These are phyloP conservation scores for Fusarium scirpi DNA, from an alignment of 2,329 filamentous ascomycete species.

Conservation along the genomic window DNA sequence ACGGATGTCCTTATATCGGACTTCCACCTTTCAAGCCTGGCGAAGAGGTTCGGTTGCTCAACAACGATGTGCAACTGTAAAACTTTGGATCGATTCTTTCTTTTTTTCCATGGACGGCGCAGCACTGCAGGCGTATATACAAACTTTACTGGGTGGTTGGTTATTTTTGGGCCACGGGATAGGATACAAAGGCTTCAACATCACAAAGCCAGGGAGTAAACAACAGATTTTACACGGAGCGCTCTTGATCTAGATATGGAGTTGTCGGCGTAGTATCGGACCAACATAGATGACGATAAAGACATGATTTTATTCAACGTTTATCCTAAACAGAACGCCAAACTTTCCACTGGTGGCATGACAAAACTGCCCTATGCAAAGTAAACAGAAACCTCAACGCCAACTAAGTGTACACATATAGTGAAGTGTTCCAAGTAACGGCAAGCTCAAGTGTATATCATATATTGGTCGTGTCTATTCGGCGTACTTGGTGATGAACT, in stretches of 20 bases:
- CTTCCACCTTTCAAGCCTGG: conserved; percentile 97
- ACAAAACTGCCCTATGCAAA: conserved; percentile 35
- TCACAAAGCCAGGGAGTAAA: conserved; percentile 32
- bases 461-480: conserved; percentile 10
- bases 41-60: conserved; percentile 89
- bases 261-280: conserved; percentile 43
- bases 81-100: conserved; percentile 5
- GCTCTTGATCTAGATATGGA: conserved; percentile 43
- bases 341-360: conserved; percentile 33
- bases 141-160: conserved; percentile 37
- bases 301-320: conserved; percentile 31
- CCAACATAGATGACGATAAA: conserved; percentile 42
- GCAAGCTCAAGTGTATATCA: background rate
- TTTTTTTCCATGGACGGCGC: conserved; percentile 31
- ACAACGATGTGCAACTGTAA: conserved; percentile 86
- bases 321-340: conserved; percentile 32
- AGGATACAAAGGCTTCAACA: conserved; percentile 35
- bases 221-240: conserved; percentile 38
- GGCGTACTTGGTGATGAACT: conserved; percentile 51
- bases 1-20: conserved; percentile 83
- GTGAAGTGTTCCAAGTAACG: background rate
- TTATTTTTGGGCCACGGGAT: conserved; percentile 34
- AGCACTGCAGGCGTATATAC: conserved; percentile 44
- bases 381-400: conserved; percentile 16
- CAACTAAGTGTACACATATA: conserved; percentile 22